These are phyloP conservation scores for Cardamine resedifolia DNA, from an alignment of 345 rosid genomes.

Conservation along the genomic window DNA sequence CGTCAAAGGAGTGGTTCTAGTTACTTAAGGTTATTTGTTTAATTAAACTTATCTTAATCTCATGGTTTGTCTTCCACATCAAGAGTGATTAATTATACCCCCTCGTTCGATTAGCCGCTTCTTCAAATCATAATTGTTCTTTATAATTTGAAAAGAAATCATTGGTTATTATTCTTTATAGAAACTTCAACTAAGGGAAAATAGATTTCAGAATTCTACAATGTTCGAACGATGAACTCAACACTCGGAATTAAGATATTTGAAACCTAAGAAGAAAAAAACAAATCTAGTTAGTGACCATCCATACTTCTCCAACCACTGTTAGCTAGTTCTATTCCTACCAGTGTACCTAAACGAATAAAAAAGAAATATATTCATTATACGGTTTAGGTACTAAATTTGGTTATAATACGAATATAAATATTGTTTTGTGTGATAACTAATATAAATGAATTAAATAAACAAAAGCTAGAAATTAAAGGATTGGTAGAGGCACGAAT, in stretches of 20 bases:
- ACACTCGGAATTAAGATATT: neutral
- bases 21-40: slow-evolving; percentile 20
- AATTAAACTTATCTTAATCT: slow-evolving; percentile 31
- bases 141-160: neutral
- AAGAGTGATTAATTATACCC: slow-evolving; percentile 14
- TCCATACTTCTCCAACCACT: neutral
- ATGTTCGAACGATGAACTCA: neutral
- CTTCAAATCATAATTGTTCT: neutral
- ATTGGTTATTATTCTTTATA: neutral
- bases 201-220: neutral
- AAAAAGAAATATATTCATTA: neutral
- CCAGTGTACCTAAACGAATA: slow-evolving; percentile 10
- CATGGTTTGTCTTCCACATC: slow-evolving; percentile 19
- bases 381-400: slow-evolving; percentile 17
- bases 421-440: neutral
- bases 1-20: slow-evolving; percentile 42
- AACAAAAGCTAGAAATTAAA: neutral
- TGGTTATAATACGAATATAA: neutral
- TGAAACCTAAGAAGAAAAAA: too few relatives aligned
- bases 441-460: neutral
- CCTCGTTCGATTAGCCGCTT: slow-evolving; percentile 29
- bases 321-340: neutral
- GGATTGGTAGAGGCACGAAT: slow-evolving; percentile 21
- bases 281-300: too few relatives aligned
- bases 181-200: neutral